Evolutionary conservation across 345 rosid species (phyloP).

Genomic region (Camelina laxa): DNA sequence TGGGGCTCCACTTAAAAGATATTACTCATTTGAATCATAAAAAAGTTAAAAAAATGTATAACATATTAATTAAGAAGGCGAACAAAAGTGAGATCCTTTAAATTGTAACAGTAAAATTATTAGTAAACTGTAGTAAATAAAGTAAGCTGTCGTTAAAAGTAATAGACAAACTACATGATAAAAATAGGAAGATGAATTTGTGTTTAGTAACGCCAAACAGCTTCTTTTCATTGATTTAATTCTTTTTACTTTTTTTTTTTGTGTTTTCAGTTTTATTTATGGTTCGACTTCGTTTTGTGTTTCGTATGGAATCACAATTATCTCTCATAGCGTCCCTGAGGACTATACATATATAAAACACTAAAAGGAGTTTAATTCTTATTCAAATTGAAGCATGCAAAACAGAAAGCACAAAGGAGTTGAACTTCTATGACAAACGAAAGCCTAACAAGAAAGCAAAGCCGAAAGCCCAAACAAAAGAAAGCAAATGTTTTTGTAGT

Average conservation of each 20-base stretch:
- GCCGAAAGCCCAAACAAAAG: neutral
- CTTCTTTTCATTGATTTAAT: neutral
- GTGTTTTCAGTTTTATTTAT: neutral
- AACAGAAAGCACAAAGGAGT: neutral
- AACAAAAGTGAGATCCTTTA: neutral
- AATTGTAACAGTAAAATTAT: neutral
- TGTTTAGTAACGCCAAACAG: neutral
- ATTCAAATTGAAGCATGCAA: neutral
- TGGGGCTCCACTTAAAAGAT: constrained; percentile 12
- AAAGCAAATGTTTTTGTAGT: neutral
- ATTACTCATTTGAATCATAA: neutral
- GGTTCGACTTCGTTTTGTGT: neutral
- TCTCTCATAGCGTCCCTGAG: neutral
- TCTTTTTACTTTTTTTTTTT: neutral
- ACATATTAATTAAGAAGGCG: neutral
- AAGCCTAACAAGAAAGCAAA: constrained; percentile 8
- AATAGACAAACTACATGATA: neutral
- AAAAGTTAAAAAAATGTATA: neutral
- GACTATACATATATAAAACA: neutral
- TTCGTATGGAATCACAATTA: constrained; percentile 1
- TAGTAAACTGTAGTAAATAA: neutral
- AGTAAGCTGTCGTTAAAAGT: neutral
- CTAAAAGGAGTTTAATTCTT: neutral
- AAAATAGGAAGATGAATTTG: neutral
- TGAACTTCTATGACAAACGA: neutral